A percentile compares a stretch with the other conserved stretches of the same genome.
Conservation (phyloP, 345 rosid genomes). For the Syzygium grande region DNA sequence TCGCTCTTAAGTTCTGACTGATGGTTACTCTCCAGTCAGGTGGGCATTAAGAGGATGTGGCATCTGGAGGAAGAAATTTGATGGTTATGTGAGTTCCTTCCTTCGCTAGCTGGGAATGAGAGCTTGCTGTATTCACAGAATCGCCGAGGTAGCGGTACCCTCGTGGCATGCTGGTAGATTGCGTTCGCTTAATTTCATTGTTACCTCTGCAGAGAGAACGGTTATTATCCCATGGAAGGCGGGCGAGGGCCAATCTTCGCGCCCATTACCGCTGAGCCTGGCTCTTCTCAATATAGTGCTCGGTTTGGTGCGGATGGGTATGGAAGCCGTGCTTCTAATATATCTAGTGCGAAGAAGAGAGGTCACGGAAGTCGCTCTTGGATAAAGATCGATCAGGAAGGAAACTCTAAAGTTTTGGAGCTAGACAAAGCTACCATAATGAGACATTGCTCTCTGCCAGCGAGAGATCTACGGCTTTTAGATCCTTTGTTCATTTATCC, state of each 20-base stretch:
- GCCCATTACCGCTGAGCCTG: slow-evolving; percentile 22
- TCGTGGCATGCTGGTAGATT: background rate
- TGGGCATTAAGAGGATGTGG: background rate
- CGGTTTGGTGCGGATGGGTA: slow-evolving; percentile 31
- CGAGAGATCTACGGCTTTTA: slow-evolving; percentile 83
- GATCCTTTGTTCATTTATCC: slow-evolving; percentile 97
- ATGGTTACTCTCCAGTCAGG: background rate
- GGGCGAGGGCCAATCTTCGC: slow-evolving; percentile 14
- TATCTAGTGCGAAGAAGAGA: slow-evolving; percentile 67
- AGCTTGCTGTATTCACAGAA: background rate
- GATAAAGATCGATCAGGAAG: slow-evolving; percentile 76
- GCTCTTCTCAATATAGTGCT: slow-evolving; percentile 8
- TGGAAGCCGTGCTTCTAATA: slow-evolving; percentile 29
- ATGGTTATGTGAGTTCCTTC: background rate
- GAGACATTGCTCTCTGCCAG: slow-evolving; percentile 91
- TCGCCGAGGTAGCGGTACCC: background rate
- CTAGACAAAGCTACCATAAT: slow-evolving; percentile 84
- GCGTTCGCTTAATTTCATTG: background rate
- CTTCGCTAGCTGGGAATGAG: background rate
- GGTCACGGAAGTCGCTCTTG: slow-evolving; percentile 88
- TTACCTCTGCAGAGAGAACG: background rate
- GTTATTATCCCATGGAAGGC: background rate
- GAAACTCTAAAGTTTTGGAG: slow-evolving; percentile 53
- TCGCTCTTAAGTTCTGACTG: background rate
- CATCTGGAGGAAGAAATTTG: background rate